Base-by-base conservation (phyloP, 305 asterid species). In the Fraxinus baroniana region DNA sequence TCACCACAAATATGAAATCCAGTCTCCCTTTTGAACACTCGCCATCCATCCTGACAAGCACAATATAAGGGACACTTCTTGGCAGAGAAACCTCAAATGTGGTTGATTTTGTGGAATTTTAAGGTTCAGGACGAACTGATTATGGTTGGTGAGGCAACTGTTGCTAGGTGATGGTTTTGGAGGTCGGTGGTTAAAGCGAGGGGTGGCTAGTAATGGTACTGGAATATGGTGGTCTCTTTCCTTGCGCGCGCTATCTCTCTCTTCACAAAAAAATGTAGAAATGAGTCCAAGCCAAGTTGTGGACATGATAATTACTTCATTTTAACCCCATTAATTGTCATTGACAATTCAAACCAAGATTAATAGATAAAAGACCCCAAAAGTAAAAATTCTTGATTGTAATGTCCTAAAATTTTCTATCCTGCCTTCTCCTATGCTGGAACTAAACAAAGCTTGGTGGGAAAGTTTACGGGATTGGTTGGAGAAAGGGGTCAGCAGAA, bases 401-500 rank as follows among this genome's bases (percentile, higher is more conserved):
- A 20, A 60, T 2, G 4, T 8, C 5, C 30, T 20, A 60, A 20
- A 10, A 60, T 60, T 60, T 60, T 7, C 13, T 20, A 60, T 60
- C 71, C 71, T 60, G 32, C 30, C 71, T 60, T 60, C 71, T 60
- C 32, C 15, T 60, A 60, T 20, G 71, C 32, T 60, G 74, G 74
- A 66, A 66, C 36, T 66, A 26, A 66, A 26, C 18, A 66, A 66
- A 24, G 36, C 73, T 26, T 66, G 73, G 74, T 66, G 74, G 36
- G 7, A 66, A 66, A 66, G 36, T 66, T 66, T 26, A 66, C 74
- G 8, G 36, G n/a, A 66, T 66, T 26, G 7, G 18, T 66, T 66
- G 74, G 74, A 26, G 74, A 66, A 64, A 64, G 36, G 18, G 74
- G 36, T 66, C 74, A 26, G 74, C 74, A 10, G 74, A 66, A 66